phyloP scores from a whole-genome alignment of 176 grass and related monocot species.

The Alloteropsis semialata region DNA sequence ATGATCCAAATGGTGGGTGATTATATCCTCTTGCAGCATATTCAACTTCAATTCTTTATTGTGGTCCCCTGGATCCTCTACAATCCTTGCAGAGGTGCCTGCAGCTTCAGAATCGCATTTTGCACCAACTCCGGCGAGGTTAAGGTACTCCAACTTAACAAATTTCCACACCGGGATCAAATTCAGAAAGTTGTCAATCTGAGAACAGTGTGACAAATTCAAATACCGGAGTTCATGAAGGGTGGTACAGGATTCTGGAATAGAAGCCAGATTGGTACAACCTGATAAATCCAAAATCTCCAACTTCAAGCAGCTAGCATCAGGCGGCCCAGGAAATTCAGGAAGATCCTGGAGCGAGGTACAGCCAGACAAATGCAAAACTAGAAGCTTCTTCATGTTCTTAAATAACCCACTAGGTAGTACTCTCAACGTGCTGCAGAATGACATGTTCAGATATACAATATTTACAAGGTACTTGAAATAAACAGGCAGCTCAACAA shows the following conservation, averaged over 20 bases:
- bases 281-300: not conserved
- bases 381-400: not conserved
- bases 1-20: not conserved
- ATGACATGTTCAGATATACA: not conserved
- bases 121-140: not conserved
- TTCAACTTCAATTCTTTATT: not conserved
- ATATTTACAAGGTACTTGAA: not conserved
- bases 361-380: conserved; percentile 5
- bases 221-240: not conserved
- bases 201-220: not conserved
- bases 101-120: not conserved
- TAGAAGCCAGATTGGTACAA: not conserved
- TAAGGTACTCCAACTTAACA: not conserved
- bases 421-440: not conserved
- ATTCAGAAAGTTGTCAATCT: not conserved
- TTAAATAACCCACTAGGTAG: not conserved
- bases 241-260: not conserved
- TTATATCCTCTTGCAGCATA: not conserved
- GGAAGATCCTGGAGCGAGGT: not conserved
- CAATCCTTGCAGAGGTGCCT: not conserved
- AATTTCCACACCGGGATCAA: not conserved
- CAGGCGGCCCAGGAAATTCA: not conserved
- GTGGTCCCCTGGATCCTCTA: not conserved
- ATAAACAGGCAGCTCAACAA: not conserved
- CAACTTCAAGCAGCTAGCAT: not conserved